Conservation (phyloP, 805 yeast species). For the Grigorovia transvaalensis region DNA sequence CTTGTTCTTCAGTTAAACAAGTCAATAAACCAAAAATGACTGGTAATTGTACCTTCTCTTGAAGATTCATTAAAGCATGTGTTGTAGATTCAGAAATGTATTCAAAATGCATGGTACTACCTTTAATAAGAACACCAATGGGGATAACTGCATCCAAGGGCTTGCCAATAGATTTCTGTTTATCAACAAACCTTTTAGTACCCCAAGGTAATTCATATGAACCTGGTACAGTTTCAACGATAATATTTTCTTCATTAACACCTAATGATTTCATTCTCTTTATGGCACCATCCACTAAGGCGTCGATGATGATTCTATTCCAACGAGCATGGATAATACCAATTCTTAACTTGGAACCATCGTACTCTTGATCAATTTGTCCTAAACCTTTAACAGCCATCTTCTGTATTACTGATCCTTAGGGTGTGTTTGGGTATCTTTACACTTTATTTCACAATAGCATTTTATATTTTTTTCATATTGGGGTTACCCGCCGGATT, state of each 20-base stretch:
- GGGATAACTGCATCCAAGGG: conserved; percentile 81
- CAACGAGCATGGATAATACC: conserved; percentile 96
- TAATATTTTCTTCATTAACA: conserved; percentile 66
- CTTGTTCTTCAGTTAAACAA: conserved; percentile 90
- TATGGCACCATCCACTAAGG: conserved; percentile 70
- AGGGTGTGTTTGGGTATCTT: background rate
- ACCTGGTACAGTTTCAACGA: conserved; percentile 85
- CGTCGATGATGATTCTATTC: conserved; percentile 70
- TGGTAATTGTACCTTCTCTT: conserved; percentile 59
- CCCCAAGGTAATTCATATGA: conserved; percentile 90
- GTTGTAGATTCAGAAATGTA: conserved; percentile 89
- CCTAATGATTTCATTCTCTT: conserved; percentile 49
- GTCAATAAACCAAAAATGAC: conserved; percentile 91
- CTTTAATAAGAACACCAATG: conserved; percentile 90
- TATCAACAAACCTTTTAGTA: conserved; percentile 42
- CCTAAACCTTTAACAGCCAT: conserved; percentile 85
- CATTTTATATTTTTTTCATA: background rate
- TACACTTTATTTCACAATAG: background rate
- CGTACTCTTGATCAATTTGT: conserved; percentile 52
- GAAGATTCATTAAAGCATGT: conserved; percentile 73
- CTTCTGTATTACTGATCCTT: background rate
- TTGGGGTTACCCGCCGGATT: too few relatives aligned
- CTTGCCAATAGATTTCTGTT: conserved; percentile 32
- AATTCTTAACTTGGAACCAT: conserved; percentile 57
- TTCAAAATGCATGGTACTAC: conserved; percentile 96